These are phyloP conservation scores for Suillus luteus DNA, from an alignment of 768 basidiomycete genomes.

Conservation along the genomic window DNA sequence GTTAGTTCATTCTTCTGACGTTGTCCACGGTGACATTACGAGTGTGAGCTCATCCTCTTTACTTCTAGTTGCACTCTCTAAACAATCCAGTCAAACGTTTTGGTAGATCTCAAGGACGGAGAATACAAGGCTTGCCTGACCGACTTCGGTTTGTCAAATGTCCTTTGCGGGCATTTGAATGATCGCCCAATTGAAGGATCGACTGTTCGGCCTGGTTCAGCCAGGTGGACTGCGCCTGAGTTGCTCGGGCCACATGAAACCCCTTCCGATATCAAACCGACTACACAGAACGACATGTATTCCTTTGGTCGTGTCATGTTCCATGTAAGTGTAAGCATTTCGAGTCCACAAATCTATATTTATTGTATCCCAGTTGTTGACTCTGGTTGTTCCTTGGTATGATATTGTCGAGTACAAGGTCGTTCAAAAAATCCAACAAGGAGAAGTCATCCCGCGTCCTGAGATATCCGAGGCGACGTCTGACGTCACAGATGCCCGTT, in stretches of 20 bases:
- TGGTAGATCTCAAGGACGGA: no score
- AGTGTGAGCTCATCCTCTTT: no score
- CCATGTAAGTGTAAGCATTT: not conserved
- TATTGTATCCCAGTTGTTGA: not conserved
- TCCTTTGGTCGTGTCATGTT: conserved; percentile 33
- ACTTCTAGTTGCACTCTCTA: no score
- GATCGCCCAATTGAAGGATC: no score
- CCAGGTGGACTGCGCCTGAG: no score
- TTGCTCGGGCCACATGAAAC: conserved; percentile 12
- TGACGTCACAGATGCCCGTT: not conserved
- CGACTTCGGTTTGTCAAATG: no score
- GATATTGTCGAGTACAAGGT: not conserved
- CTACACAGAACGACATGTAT: conserved; percentile 41
- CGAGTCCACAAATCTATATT: not conserved
- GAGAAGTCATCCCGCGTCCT: not conserved
- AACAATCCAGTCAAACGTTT: no score
- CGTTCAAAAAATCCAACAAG: conserved; percentile 4
- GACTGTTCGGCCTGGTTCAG: no score
- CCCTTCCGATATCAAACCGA: conserved; percentile 11
- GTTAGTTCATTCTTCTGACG: no score
- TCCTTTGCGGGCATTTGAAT: no score
- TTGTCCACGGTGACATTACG: no score
- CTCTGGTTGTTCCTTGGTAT: not conserved
- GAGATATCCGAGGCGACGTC: not conserved
- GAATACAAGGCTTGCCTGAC: no score